Evolutionary conservation across 371 early-diverging fungal species (phyloP), one percentile per base, ranked within the genome.

Genomic region (Rhizopus delemar): DNA sequence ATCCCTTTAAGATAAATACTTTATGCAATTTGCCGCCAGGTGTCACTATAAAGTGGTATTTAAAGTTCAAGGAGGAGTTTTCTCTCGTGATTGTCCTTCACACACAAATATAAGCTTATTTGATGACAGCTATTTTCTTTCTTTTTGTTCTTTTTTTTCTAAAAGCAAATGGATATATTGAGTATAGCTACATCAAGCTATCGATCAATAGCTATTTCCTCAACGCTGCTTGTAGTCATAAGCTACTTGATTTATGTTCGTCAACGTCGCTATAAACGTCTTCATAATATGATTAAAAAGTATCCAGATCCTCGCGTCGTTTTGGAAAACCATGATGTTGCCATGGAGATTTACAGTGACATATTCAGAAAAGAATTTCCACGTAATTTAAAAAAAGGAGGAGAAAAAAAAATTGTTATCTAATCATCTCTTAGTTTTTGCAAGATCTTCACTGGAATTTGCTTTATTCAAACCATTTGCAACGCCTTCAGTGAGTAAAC

Each of bases 391-490:
- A 15, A 15, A 48, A 4, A 35, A 36, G 0, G 4, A 38, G 31
- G 12, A 13, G 0, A 15, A 35, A 11, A 11, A 29, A 22, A 12
- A 4, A 15, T 3, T 50, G 46, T 3, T 50, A 31, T 50, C 41
- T 28, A 8, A 15, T 9, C 8, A 46, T 29, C 6, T 4, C 11
- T 8, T 16, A 69, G 68, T 63, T 39, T 51, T 70, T 57, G 57
- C 74, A 52, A 41, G 74, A 4, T 50, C 60, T 12, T 66, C 71
- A 0, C 46, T 77, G 5, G 81, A 82, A 51, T 69, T 85, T 60
- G 79, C 77, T 2, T 48, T 81, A 5, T 76, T 85, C 59, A 79
- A 79, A 41, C 76, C 84, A 29, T 82, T 74, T 52, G 73, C 66
- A 5, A 71, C 77, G 5, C 85, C 84, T 9, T 68, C 78, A 2